Evolutionary conservation across 2,329 filamentous ascomycete species (phyloP).

Genomic region (Clarireedia hainanense): DNA sequence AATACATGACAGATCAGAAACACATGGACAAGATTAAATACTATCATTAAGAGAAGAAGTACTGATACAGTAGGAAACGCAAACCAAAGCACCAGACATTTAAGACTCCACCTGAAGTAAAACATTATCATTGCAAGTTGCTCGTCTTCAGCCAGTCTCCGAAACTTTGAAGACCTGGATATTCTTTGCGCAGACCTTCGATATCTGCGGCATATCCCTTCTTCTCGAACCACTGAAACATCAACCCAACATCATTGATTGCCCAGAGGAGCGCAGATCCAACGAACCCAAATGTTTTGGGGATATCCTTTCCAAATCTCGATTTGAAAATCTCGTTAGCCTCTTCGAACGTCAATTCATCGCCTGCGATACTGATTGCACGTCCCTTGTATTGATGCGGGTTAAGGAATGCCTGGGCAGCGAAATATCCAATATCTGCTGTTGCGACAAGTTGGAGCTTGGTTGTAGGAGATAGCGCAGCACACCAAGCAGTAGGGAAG

Average conservation of each 20-base stretch:
- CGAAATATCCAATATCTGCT: slow-evolving; percentile 39
- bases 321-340: slow-evolving; percentile 27
- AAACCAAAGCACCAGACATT: not conserved
- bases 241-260: slow-evolving; percentile 22
- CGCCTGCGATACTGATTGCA: slow-evolving; percentile 37
- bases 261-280: slow-evolving; percentile 18
- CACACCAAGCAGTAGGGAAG: slow-evolving; percentile 28
- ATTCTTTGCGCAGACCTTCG: slow-evolving; percentile 31
- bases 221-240: slow-evolving; percentile 27
- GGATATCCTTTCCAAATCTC: slow-evolving; percentile 23
- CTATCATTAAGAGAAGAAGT: too few relatives aligned
- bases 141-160: slow-evolving; percentile 37
- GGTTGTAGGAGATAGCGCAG: slow-evolving; percentile 24
- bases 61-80: too few relatives aligned
- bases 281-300: slow-evolving; percentile 24
- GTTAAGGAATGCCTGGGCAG: slow-evolving; percentile 35
- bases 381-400: slow-evolving; percentile 31
- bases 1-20: too few relatives aligned
- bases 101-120: too few relatives aligned
- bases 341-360: slow-evolving; percentile 35
- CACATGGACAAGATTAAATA: too few relatives aligned
- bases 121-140: slow-evolving; percentile 1
- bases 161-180: slow-evolving; percentile 37
- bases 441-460: slow-evolving; percentile 36
- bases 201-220: slow-evolving; percentile 30